phyloP scores from a whole-genome alignment of 306 rosid genomes.

The Ziziphus jujuba region DNA sequence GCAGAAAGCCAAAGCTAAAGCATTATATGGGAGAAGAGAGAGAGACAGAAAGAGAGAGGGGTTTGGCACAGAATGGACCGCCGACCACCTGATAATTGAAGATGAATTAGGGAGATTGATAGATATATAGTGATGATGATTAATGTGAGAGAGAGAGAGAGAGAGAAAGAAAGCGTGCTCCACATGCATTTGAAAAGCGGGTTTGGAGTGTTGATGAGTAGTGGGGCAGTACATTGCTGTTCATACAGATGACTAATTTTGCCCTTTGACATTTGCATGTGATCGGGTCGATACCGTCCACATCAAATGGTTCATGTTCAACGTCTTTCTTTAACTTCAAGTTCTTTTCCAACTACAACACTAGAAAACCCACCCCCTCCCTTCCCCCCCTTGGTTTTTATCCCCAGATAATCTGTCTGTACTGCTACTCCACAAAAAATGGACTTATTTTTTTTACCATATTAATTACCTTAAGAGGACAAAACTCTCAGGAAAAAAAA shows the following conservation, averaged over 20 bases:
- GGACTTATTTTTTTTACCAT: background rate
- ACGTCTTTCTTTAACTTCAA: background rate
- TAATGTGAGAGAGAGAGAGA: background rate
- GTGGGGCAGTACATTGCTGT: background rate
- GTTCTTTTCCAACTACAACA: constrained; percentile 8
- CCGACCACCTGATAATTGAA: constrained; percentile 11
- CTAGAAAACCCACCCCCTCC: background rate
- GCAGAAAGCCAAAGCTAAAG: background rate
- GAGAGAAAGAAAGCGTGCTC: background rate
- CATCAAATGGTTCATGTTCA: background rate
- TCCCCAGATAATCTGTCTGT: background rate
- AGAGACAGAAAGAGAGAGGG: too few species aligned
- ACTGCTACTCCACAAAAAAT: background rate
- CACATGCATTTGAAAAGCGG: constrained; percentile 9
- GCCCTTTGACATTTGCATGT: background rate
- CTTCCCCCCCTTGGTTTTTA: background rate
- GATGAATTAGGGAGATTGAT: background rate
- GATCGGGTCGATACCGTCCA: constrained; percentile 5
- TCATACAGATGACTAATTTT: background rate
- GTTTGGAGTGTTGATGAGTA: background rate
- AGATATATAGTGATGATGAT: background rate
- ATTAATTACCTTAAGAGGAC: background rate
- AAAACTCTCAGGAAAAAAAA: too few species aligned
- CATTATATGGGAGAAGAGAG: background rate
- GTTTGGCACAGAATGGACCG: constrained; percentile 12